phyloP scores from a whole-genome alignment of 2,329 filamentous ascomycete genomes.

The Chrysoporthe deuterocubensis region DNA sequence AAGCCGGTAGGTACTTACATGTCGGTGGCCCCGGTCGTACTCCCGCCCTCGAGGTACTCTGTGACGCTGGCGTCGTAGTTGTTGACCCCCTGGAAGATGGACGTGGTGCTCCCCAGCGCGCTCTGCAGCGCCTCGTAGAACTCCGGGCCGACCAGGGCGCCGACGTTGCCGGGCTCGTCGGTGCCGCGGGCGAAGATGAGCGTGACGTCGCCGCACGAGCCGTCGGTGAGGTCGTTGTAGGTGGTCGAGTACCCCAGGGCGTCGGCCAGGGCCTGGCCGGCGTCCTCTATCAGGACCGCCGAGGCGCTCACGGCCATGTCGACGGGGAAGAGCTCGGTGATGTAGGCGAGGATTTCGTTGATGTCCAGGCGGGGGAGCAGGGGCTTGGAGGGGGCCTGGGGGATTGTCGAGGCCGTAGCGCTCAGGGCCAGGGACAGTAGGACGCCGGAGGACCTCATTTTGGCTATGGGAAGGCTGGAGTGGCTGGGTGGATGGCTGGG shows the following conservation, averaged over 20 bases:
- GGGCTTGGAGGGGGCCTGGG: neutral
- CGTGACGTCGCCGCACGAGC: constrained; percentile 30
- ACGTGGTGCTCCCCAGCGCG: constrained; percentile 26
- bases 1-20: constrained; percentile 19
- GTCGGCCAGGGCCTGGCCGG: constrained; percentile 11
- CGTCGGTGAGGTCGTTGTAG: constrained; percentile 17
- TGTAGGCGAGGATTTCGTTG: constrained; percentile 17
- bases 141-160: constrained; percentile 34
- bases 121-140: constrained; percentile 32
- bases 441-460: constrained; percentile 15
- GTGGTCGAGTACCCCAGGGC: constrained; percentile 20
- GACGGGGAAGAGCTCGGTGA: constrained; percentile 19
- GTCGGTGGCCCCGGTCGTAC: constrained; percentile 26
- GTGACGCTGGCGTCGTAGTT: constrained; percentile 33
- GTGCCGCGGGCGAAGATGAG: constrained; percentile 38
- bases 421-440: constrained; percentile 14
- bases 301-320: constrained; percentile 7
- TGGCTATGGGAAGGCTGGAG: neutral
- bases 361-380: constrained; percentile 6
- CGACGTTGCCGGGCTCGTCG: constrained; percentile 35
- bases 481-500: neutral
- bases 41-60: constrained; percentile 34
- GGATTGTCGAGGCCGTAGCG: neutral
- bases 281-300: neutral
- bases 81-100: constrained; percentile 35